Evolutionary conservation across 257 asterid genomes (phyloP), one percentile per base, ranked within the genome.

Genomic region (Nemophila menziesii): DNA sequence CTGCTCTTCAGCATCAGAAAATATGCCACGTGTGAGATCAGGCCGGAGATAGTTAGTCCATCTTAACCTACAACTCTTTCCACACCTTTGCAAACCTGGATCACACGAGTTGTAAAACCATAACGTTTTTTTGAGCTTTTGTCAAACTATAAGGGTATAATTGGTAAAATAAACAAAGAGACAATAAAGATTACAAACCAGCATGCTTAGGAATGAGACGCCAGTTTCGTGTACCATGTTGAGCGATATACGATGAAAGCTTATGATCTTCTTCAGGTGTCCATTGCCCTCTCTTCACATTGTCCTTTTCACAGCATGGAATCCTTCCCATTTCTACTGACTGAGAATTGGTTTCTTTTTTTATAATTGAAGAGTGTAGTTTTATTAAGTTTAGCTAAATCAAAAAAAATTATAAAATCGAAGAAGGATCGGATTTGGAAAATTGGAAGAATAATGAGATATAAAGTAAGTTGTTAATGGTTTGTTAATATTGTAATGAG

Each of bases 31-130:
- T 53, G 84, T 89, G 37, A 89, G 93, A 66, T 89, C 98, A 1
- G 98, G 98, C 1, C 95, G 80, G 43, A 89, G 95, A 66, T 89
- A 89, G 44, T 89, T 89, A 4, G 98, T 89, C 98, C 98, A 89
- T 5, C 98, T 56, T 56, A 89, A 42, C 42, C 97, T 54, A 33
- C 98, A 89, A 52, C 98, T 89, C 75, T 89, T 89, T 11, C 98
- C 96, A 16, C 96, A 84, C 53, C 96, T 68, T 49, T 84, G 93
- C 5, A 89, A 69, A 36, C 98, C 96, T 85, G 75, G 11, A 24
- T 11, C 24, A 53, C 12, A 17, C 29, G 0, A 36, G 2, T 13
- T 0, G 17, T 16, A 20, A 14, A 11, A 1, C 13, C 14, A 12
- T 39, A 4, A 4, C 33, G 33, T 24, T 24, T 24, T 4, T 9